These are phyloP conservation scores for Mayamaea pseudoterrestris DNA, from an alignment of 108 stramenopile species.

Conservation along the genomic window DNA sequence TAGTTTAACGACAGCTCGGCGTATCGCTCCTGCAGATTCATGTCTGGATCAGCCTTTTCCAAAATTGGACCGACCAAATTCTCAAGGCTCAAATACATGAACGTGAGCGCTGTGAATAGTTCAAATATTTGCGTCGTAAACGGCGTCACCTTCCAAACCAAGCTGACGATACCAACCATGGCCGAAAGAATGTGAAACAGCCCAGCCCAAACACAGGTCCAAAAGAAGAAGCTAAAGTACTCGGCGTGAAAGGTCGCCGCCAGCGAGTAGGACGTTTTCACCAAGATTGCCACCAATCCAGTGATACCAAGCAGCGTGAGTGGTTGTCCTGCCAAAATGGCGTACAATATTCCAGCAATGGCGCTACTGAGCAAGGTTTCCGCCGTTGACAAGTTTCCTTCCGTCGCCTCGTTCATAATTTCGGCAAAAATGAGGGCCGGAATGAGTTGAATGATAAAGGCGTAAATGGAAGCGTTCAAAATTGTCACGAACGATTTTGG, in stretches of 20 bases:
- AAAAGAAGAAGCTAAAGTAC: constrained; percentile 51
- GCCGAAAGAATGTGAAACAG: constrained; percentile 22
- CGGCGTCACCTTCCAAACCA: constrained; percentile 43
- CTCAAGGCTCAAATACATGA: constrained; percentile 22
- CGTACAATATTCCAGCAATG: constrained; percentile 45
- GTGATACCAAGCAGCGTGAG: constrained; percentile 54
- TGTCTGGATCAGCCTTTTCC: background rate
- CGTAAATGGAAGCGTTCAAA: constrained; percentile 30
- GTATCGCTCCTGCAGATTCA: constrained; percentile 3
- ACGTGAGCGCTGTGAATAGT: constrained; percentile 40
- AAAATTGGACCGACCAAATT: constrained; percentile 27
- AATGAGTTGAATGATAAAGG: constrained; percentile 46
- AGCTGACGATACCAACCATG: constrained; percentile 25
- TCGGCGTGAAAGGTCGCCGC: constrained; percentile 28
- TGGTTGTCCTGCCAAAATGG: constrained; percentile 48
- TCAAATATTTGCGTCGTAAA: constrained; percentile 58
- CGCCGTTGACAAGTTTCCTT: constrained; percentile 22
- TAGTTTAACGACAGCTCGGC: constrained; percentile 15
- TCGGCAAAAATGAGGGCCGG: constrained; percentile 49
- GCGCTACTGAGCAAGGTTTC: constrained; percentile 30
- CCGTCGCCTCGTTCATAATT: constrained; percentile 23
- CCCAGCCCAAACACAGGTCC: constrained; percentile 41
- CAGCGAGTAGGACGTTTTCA: constrained; percentile 32
- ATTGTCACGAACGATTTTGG: constrained; percentile 18
- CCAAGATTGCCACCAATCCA: constrained; percentile 42